Percentiles rank a stretch among this genome's conserved stretches.
These are phyloP conservation scores for Leccinum longicurvipes DNA, from an alignment of 768 basidiomycete species.

Conservation along the genomic window DNA sequence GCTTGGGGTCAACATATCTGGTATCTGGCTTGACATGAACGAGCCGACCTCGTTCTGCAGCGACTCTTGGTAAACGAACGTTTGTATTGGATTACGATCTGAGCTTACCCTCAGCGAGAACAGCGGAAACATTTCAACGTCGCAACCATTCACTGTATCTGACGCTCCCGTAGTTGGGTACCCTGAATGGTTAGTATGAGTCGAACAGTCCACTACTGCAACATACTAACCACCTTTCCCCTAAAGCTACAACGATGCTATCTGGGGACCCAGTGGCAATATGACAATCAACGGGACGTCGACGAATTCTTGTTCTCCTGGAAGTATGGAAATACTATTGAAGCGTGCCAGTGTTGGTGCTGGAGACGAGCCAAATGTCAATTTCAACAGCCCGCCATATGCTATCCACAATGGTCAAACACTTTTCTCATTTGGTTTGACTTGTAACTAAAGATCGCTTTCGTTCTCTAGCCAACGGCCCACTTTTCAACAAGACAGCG, in stretches of 20 bases:
- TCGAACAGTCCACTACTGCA: not conserved
- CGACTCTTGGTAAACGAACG: conserved; percentile 46
- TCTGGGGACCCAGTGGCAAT: conserved; percentile 70
- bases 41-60: conserved; percentile 64
- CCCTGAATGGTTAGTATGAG: conserved; percentile 57
- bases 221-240: not conserved
- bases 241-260: conserved; percentile 54
- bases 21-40: conserved; percentile 73
- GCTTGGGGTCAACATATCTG: conserved; percentile 54
- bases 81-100: not conserved
- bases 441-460: not conserved
- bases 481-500: conserved; percentile 52
- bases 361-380: conserved; percentile 42
- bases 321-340: conserved; percentile 16
- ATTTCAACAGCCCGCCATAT: conserved; percentile 62
- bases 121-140: conserved; percentile 54
- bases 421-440: not conserved
- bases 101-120: conserved; percentile 1
- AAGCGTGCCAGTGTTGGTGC: conserved; percentile 48
- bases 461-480: conserved; percentile 41
- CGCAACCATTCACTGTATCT: conserved; percentile 50
- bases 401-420: conserved; percentile 65
- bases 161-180: conserved; percentile 53
- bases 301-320: conserved; percentile 42
- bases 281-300: conserved; percentile 65